Percentiles rank a stretch among this genome's conserved stretches.
Evolutionary conservation across 2,329 filamentous ascomycete species (phyloP).

Genomic region (Colletotrichum ledebouriae): DNA sequence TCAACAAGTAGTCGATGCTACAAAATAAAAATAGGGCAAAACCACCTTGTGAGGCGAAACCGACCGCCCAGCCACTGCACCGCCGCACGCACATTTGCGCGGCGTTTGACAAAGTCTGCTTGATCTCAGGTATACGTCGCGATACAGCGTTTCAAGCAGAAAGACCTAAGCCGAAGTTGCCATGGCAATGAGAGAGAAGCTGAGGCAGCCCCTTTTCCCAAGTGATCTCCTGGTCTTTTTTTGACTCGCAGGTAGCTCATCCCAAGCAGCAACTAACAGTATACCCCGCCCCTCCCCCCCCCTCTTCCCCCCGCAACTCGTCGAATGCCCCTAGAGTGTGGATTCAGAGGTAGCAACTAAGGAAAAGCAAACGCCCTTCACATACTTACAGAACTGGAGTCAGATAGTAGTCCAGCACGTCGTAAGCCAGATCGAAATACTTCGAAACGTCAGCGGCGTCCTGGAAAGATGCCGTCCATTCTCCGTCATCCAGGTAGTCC

Average conservation of each 20-base stretch:
- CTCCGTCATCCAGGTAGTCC: constrained; percentile 61
- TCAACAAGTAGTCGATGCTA: not conserved
- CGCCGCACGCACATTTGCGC: not conserved
- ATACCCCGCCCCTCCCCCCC: too few species aligned
- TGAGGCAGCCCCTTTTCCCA: too few species aligned
- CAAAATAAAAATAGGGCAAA: not conserved
- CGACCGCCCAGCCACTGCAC: not conserved
- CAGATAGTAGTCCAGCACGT: constrained; percentile 67
- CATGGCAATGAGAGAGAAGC: too few species aligned
- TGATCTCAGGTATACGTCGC: too few species aligned
- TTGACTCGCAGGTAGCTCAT: too few species aligned
- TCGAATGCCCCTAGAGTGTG: not conserved
- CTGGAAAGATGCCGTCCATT: constrained; percentile 53
- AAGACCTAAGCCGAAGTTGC: too few species aligned
- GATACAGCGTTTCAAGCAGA: too few species aligned
- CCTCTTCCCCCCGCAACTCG: too few species aligned
- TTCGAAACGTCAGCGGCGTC: constrained; percentile 44
- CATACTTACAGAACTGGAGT: constrained; percentile 60
- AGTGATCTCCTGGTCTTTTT: too few species aligned
- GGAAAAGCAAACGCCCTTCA: not conserved
- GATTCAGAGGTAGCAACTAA: not conserved
- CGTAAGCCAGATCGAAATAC: constrained; percentile 66
- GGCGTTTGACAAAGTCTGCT: too few species aligned
- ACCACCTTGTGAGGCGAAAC: not conserved
- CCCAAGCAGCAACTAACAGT: too few species aligned